A percentile compares a stretch with the other conserved stretches of the same genome.
phyloP scores from a whole-genome alignment of 768 basidiomycete species.

The Chalciporus sphaerocephalus region DNA sequence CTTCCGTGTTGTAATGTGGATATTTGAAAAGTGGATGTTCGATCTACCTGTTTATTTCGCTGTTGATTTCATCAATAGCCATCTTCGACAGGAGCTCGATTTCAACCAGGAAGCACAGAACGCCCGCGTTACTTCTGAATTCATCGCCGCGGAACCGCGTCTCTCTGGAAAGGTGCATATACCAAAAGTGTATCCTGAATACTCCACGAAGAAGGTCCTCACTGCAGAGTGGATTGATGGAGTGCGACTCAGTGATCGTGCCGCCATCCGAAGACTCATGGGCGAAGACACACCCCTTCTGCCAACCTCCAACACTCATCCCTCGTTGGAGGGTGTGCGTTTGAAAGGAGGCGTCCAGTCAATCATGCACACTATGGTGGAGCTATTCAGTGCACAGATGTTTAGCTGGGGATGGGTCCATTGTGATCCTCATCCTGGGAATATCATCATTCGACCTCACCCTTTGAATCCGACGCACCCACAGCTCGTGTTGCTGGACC shows the following conservation, averaged over 20 bases:
- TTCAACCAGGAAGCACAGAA: constrained; percentile 79
- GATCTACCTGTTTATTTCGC: constrained; percentile 81
- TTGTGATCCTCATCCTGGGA: constrained; percentile 74
- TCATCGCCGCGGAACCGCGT: constrained; percentile 65
- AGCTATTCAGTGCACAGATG: constrained; percentile 84
- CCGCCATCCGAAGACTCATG: constrained; percentile 53
- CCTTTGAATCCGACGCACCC: constrained; percentile 30
- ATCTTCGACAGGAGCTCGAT: constrained; percentile 79
- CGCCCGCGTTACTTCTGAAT: constrained; percentile 61
- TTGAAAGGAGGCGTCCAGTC: constrained; percentile 58
- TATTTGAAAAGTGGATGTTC: constrained; percentile 76
- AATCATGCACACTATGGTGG: constrained; percentile 84
- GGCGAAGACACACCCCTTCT: constrained; percentile 36
- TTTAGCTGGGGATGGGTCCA: constrained; percentile 91
- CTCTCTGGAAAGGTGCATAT: constrained; percentile 72
- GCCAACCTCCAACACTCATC: neutral
- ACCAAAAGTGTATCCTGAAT: constrained; percentile 67
- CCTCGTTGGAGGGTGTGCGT: constrained; percentile 17
- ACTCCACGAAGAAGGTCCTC: constrained; percentile 74
- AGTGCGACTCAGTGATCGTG: constrained; percentile 64
- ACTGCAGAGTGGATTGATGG: constrained; percentile 85
- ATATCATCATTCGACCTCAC: constrained; percentile 64
- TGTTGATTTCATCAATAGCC: constrained; percentile 76
- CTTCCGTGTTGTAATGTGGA: constrained; percentile 72
- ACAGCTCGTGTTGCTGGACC: constrained; percentile 84